Percentiles rank a stretch among this genome's conserved stretches.
These are phyloP conservation scores for Zea luxurians DNA, from an alignment of 176 grass and related monocot species.

Conservation along the genomic window DNA sequence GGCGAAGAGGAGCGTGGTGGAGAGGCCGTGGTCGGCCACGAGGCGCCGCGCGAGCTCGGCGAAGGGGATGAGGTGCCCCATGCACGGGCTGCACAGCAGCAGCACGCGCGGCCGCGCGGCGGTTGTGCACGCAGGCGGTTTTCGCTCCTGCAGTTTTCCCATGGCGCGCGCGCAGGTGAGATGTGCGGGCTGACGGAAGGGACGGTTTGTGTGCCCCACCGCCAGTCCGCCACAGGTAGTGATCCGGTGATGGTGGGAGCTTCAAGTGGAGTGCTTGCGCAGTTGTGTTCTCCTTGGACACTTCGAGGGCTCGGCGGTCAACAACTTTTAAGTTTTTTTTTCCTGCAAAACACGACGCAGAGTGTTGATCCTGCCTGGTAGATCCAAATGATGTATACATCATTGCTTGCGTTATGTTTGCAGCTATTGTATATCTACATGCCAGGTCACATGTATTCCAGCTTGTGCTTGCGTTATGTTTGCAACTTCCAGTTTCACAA, in stretches of 20 bases:
- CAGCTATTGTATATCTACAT: neutral
- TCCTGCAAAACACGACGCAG: neutral
- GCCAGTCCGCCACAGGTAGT: neutral
- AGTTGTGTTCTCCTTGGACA: neutral
- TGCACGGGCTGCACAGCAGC: conserved; percentile 59
- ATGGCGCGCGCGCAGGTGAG: neutral
- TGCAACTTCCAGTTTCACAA: too few relatives aligned
- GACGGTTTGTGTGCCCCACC: neutral
- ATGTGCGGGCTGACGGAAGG: neutral
- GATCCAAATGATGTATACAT: neutral
- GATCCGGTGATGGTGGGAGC: neutral
- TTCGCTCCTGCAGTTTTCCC: neutral
- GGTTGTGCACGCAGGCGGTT: neutral
- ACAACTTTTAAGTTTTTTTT: neutral
- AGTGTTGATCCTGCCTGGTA: neutral
- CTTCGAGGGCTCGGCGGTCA: neutral
- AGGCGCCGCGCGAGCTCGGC: conserved; percentile 59
- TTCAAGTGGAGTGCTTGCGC: neutral
- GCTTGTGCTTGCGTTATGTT: neutral
- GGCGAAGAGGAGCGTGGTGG: conserved; percentile 63
- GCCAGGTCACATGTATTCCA: too few relatives aligned
- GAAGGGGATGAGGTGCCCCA: conserved; percentile 74
- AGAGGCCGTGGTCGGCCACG: conserved; percentile 51
- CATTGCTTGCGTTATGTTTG: neutral
- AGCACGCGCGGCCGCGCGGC: conserved; percentile 34